Evolutionary conservation across 208 protist genomes (phyloP), one percentile per base, ranked within the genome.

Genomic region (Leishmania guyanensis): DNA sequence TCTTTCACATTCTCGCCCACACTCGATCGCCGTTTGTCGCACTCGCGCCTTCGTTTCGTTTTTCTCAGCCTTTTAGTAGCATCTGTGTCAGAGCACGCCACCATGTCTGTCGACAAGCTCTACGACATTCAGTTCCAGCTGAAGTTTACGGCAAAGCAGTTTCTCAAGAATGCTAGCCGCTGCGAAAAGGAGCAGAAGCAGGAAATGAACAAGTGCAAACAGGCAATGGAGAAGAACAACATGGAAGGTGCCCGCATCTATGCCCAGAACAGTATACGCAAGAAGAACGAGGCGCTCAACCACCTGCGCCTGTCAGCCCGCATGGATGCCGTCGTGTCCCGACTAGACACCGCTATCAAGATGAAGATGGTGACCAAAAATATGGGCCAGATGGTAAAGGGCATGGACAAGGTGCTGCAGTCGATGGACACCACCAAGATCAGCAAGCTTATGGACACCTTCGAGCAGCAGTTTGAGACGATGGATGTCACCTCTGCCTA

Each of bases 171-270:
- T 70, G 89, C 91, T 10, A 91, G 86, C 14, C 94, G 96, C 66
- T 97, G 91, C 76, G 96, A 98, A 79, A 98, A 99, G 90, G 94
- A 98, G 79, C 95, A 98, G 83, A 98, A 98, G 81, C 76, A 86
- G 56, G 93, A 98, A 77, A 96, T 98, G 75, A 58, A 84, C 74
- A 99, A 99, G 86, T 93, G 98, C 73, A 99, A 99, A 86, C 73
- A 90, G 75, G 97, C 98, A 29, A 99, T 99, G 80, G 96, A 99
- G 84, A 98, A 99, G 86, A 96, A 96, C 75, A 99, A 99, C 92
- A 97, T 98, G 81, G 99, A 99, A 51, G 98, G 98, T 16, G 99
- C 99, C 8, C 92, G 98, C 65, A 99, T 99, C 48, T 99, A 99
- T 87, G 98, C 98, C 43, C 92, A 99, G 88, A 99, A 99, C 85